Evolutionary conservation across 805 yeast genomes (phyloP).

Genomic region (Spathaspora sp.): DNA sequence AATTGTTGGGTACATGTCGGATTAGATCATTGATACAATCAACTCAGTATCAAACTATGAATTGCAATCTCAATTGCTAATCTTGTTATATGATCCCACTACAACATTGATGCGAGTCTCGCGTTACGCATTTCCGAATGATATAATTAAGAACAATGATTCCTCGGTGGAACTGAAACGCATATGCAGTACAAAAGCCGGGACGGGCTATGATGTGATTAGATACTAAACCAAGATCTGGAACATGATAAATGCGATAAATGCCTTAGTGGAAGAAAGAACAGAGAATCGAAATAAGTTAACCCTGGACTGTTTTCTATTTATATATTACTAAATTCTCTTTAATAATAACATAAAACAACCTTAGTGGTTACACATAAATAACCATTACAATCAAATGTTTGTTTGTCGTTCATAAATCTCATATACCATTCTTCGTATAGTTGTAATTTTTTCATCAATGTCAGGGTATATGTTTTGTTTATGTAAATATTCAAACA

Average conservation of each 20-base stretch:
- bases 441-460: constrained; percentile 12
- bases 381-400: neutral
- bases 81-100: neutral
- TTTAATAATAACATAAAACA: neutral
- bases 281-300: too few relatives aligned
- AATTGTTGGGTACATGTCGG: neutral
- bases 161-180: neutral
- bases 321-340: neutral
- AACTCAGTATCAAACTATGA: too few relatives aligned
- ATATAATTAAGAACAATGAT: neutral
- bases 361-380: neutral
- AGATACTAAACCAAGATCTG: neutral
- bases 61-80: neutral
- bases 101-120: too few relatives aligned
- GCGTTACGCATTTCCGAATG: neutral
- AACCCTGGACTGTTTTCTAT: neutral
- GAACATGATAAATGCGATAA: too few relatives aligned
- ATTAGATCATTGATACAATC: neutral
- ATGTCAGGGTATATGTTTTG: constrained; percentile 15
- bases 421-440: constrained; percentile 11
- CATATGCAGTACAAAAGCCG: neutral
- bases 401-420: constrained; percentile 8
- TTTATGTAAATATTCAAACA: constrained; percentile 13
- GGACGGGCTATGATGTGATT: neutral
- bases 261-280: too few relatives aligned